phyloP scores from a whole-genome alignment of 2,329 filamentous ascomycete species.

The Drechslerella stenobrocha region DNA sequence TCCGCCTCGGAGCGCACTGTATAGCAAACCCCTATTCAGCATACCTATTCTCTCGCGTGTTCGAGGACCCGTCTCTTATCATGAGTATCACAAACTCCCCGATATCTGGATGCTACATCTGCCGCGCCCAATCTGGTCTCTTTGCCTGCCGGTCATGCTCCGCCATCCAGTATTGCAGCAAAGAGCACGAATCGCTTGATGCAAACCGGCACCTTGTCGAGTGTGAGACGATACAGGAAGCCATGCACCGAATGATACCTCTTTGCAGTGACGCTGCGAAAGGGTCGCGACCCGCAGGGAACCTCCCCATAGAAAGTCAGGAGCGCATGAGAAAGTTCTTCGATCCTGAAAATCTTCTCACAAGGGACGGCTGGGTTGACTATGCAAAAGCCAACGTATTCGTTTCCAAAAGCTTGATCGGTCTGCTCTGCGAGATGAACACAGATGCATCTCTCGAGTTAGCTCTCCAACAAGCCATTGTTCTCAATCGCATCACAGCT shows the following conservation, averaged over 20 bases:
- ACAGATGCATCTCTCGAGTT: constrained; percentile 9
- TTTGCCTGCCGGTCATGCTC: constrained; percentile 11
- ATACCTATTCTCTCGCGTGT: neutral
- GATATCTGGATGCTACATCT: constrained; percentile 13
- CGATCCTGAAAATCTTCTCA: neutral
- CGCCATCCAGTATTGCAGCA: constrained; percentile 23
- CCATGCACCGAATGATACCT: neutral
- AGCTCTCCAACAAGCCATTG: constrained; percentile 8
- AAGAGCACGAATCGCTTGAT: constrained; percentile 6
- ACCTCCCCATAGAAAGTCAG: neutral
- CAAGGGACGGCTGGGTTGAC: neutral
- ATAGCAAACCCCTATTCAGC: too few species aligned
- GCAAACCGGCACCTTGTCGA: neutral
- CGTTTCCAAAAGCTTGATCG: constrained; percentile 7
- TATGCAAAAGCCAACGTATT: neutral
- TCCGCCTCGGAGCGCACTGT: too few species aligned
- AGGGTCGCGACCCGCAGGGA: neutral
- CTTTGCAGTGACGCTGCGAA: neutral
- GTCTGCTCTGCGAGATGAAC: neutral
- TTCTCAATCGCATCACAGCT: neutral
- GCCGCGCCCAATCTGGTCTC: constrained; percentile 5
- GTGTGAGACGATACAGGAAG: constrained; percentile 9
- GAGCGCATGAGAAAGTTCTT: neutral
- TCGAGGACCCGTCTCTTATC: neutral
- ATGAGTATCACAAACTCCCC: constrained; percentile 5